Base-by-base conservation (phyloP, 2,329 filamentous ascomycete genomes). In the Purpureocillium takamizusanense region DNA sequence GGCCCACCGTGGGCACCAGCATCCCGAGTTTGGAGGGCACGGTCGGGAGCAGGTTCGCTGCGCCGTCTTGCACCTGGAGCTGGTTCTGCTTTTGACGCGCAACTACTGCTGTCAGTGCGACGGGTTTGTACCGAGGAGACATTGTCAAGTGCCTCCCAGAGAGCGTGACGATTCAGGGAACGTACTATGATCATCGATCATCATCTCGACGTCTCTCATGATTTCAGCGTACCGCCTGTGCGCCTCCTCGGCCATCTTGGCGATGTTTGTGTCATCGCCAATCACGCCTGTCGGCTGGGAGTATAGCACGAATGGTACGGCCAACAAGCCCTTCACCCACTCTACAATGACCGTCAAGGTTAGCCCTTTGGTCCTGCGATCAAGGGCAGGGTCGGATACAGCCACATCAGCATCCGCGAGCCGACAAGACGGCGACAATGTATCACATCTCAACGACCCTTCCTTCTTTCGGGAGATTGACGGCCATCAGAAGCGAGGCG, bases 271-370 rank as follows among this genome's bases (percentile, higher is more conserved):
- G 43, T 76, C 76, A 50, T 78, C 72, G 46, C 89, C 82, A 52
- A 90, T 88, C 31, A 88, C 78, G 15, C 87, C 87, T 1, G 87
- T 94, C 4, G 92, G 92, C 57, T 97, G 89, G 1, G 90, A 95
- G 60, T 95, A 88, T 38, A 98, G 76, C 30, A 98, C 90, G 57
- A 98, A 98, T 0, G 92, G 92, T 1, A 97, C 90, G 2, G 92
- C 92, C 11, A 97, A 70, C 4, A 97, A 75, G 30, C 83, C 86
- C 65, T 98, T 97, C 70, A 97, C 86, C 90, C 90, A 97, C 82
- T 95, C 87, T 79, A 25, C 21, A 25, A 25, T 10, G 21, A 52
- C 44, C n/a, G 14, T n/a, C 11, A n/a, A n/a, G n/a, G n/a, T n/a
- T n/a, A n/a, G n/a, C n/a, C n/a, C n/a, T n/a, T n/a, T n/a, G n/a